Base-by-base conservation (phyloP, 306 rosid species). In the Cicer pinnatifidum region DNA sequence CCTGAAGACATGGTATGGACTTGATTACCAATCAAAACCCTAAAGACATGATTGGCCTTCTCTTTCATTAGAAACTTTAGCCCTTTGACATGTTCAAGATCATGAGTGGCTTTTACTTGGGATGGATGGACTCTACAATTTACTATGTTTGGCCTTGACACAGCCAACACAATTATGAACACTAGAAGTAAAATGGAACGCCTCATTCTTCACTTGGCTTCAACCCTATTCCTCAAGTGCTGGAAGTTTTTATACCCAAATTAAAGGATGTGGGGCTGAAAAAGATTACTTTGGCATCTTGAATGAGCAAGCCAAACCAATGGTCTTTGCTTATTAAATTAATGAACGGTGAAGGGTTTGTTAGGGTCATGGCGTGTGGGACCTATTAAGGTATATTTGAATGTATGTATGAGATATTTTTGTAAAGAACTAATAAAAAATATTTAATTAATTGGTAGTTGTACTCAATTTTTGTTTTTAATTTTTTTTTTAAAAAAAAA, bases 1-100 rank as follows among this genome's bases (percentile, higher is more conserved):
- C 97, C 97, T 47, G 97, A 92, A 54, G 92, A 78, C 89, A 92
- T 53, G 6, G 91, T 81, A 64, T 72, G 78, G 52, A 69, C 67
- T 70, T 71, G 81, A 67, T 69, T 70, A 6, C 79, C 58, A 8
- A 58, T 71, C 67, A 82, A 77, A 71, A 72, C 85, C 64, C 79
- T 65, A 51, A 56, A 81, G 54, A 15, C 58, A 12, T 62, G 2
- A 9, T 15, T 20, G 52, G 3, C 9, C 44, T 53, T 83, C 16
- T 72, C 77, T 44, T 76, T 58, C 43, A 62, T 51, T 0, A 0
- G 9, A 64, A 60, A 11, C 33, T 60, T 19, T 38, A 43, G 64
- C 9, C 40, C 67, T 1, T 72, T 72, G 41, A 45, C 20, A 56
- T 79, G 69, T 71, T 54, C 28, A 35, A n/a, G 65, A 10, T 67